Evolutionary conservation across 345 rosid species (phyloP).

Genomic region (Pistacia vera): DNA sequence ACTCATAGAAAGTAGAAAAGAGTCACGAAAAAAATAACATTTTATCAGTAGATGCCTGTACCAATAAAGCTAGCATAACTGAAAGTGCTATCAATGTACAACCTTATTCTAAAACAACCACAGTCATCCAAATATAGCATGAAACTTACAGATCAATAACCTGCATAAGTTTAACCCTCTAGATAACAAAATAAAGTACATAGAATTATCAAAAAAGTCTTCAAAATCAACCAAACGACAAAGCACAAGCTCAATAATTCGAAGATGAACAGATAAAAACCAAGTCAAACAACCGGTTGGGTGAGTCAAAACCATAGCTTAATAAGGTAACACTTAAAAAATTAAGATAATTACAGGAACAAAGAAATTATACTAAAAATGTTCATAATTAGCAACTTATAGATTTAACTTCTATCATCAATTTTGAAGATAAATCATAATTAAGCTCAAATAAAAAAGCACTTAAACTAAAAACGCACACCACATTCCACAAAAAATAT

Average conservation of each 20-base stretch:
- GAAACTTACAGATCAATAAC: not conserved
- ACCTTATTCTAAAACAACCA: not conserved
- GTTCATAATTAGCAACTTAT: not conserved
- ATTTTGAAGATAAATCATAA: constrained; percentile 1
- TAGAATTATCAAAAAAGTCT: not conserved
- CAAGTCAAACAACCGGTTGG: not conserved
- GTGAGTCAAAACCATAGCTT: not conserved
- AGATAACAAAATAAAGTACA: not conserved
- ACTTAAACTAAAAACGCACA: constrained; percentile 6
- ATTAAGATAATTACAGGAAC: not conserved
- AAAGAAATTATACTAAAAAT: not conserved
- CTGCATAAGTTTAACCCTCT: not conserved
- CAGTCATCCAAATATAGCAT: not conserved
- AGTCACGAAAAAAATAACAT: not conserved
- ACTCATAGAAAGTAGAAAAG: not conserved
- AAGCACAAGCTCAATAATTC: not conserved
- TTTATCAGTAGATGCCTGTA: not conserved
- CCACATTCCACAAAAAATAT: constrained; percentile 21
- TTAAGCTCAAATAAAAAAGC: constrained; percentile 1
- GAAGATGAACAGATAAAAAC: not conserved
- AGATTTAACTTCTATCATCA: not conserved
- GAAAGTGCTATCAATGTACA: not conserved
- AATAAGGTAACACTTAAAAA: not conserved
- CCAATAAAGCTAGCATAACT: not conserved
- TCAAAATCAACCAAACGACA: not conserved